Evolutionary conservation across 177 flowering plant genomes (phyloP).

Genomic region (Vitis hybrid): DNA sequence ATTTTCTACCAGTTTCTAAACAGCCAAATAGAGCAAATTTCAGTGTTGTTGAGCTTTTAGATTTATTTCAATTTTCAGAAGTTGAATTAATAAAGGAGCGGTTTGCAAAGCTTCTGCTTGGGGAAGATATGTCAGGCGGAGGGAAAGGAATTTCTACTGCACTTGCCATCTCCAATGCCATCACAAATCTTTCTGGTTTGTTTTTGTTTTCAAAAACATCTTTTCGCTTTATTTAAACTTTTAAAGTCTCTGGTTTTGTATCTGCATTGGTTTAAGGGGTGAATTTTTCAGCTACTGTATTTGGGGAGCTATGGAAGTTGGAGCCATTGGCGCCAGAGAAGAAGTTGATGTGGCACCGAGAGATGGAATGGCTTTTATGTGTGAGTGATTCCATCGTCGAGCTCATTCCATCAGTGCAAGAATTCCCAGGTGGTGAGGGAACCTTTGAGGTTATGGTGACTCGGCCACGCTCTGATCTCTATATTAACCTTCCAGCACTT

Average conservation of each 20-base stretch:
- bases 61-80: slow-evolving; percentile 34
- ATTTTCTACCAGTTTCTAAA: not conserved
- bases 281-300: slow-evolving; percentile 57
- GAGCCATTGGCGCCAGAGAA: slow-evolving; percentile 63
- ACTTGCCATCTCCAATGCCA: slow-evolving; percentile 80
- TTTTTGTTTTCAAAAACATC: not conserved
- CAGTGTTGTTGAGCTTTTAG: not conserved
- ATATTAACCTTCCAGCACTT: slow-evolving; percentile 69
- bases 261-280: not conserved
- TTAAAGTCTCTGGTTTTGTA: not conserved
- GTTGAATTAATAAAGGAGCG: slow-evolving; percentile 75
- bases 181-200: slow-evolving; percentile 74
- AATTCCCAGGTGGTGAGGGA: slow-evolving; percentile 52
- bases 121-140: slow-evolving; percentile 90
- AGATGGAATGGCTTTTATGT: slow-evolving; percentile 73
- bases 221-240: no score
- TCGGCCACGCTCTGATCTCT: slow-evolving; percentile 63
- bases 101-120: slow-evolving; percentile 78
- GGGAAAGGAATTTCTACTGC: slow-evolving; percentile 82
- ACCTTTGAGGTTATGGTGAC: slow-evolving; percentile 71
- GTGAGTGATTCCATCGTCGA: slow-evolving; percentile 74
- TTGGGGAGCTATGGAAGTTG: slow-evolving; percentile 78
- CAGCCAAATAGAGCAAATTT: not conserved
- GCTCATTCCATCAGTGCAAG: slow-evolving; percentile 54
- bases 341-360: slow-evolving; percentile 65